Evolutionary conservation across 2,329 filamentous ascomycete species (phyloP).

Genomic region (Trichoderma hamatum): DNA sequence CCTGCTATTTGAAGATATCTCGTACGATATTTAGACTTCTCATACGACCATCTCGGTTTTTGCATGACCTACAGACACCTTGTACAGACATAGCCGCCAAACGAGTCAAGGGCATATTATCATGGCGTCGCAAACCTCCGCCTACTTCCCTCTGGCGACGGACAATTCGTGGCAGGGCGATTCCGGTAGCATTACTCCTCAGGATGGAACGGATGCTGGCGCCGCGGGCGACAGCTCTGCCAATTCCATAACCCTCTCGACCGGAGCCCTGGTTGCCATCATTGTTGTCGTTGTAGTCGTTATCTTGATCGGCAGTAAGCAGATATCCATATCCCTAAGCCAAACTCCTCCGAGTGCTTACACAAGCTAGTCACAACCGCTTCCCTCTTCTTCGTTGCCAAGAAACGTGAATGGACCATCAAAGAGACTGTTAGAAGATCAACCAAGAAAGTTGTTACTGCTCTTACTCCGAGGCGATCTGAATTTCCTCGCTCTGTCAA

Average conservation of each 20-base stretch:
- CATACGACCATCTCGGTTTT: background rate
- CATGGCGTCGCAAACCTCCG: slow-evolving; percentile 46
- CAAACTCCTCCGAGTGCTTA: slow-evolving; percentile 26
- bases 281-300: slow-evolving; percentile 70
- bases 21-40: slow-evolving; percentile 16
- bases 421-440: slow-evolving; percentile 72
- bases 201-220: slow-evolving; percentile 60
- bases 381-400: slow-evolving; percentile 75
- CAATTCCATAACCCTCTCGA: slow-evolving; percentile 63
- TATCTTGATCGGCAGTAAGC: slow-evolving; percentile 69
- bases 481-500: slow-evolving; percentile 65
- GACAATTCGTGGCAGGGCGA: slow-evolving; percentile 37
- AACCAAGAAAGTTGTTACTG: slow-evolving; percentile 62
- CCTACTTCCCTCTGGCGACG: slow-evolving; percentile 42
- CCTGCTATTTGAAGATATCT: background rate
- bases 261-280: slow-evolving; percentile 72
- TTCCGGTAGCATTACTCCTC: slow-evolving; percentile 40
- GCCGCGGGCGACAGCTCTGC: slow-evolving; percentile 65
- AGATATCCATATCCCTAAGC: background rate
- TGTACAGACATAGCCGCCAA: background rate
- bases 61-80: background rate
- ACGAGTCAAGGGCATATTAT: slow-evolving; percentile 22
- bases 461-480: slow-evolving; percentile 62
- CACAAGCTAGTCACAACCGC: slow-evolving; percentile 59
- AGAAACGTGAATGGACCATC: slow-evolving; percentile 83